Percentiles rank a stretch among this genome's conserved stretches.
Conservation (phyloP, 2,329 filamentous ascomycete genomes). For the Hymenoscyphus infarciens region DNA sequence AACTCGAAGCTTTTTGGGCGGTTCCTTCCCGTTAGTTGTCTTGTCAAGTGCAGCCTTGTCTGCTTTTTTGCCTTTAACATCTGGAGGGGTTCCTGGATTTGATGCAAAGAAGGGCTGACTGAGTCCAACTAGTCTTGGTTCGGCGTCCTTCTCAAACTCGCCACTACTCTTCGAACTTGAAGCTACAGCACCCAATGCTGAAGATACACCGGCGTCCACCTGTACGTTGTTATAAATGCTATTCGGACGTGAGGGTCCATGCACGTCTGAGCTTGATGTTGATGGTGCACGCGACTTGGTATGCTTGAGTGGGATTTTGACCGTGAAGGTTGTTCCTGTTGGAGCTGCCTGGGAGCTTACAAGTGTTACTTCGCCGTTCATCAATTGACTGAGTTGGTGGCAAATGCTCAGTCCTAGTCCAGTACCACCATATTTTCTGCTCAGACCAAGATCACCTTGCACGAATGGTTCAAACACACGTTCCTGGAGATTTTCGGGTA, state of each 20-base stretch:
- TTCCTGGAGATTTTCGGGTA: slow-evolving; percentile 71
- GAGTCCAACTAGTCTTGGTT: slow-evolving; percentile 77
- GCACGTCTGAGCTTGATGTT: slow-evolving; percentile 26
- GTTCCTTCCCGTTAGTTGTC: slow-evolving; percentile 54
- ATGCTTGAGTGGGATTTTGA: slow-evolving; percentile 78
- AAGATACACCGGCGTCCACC: slow-evolving; percentile 12
- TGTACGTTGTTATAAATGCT: slow-evolving; percentile 25
- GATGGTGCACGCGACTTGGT: slow-evolving; percentile 57
- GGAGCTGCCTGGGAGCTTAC: slow-evolving; percentile 60
- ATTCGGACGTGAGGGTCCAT: slow-evolving; percentile 32
- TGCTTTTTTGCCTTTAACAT: slow-evolving; percentile 43
- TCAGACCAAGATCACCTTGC: slow-evolving; percentile 84
- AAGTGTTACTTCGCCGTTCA: slow-evolving; percentile 74
- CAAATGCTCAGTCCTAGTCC: slow-evolving; percentile 87
- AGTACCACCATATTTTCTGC: slow-evolving; percentile 86
- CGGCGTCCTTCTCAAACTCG: slow-evolving; percentile 55
- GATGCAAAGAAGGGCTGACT: slow-evolving; percentile 73
- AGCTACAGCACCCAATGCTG: slow-evolving; percentile 8
- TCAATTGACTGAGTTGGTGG: slow-evolving; percentile 76
- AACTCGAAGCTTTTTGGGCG: slow-evolving; percentile 65
- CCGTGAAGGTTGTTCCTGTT: slow-evolving; percentile 76
- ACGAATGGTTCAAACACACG: slow-evolving; percentile 93
- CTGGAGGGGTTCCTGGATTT: slow-evolving; percentile 20
- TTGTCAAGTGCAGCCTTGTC: slow-evolving; percentile 63
- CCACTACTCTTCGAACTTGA: slow-evolving; percentile 27